Conservation (phyloP, 2,329 filamentous ascomycete genomes). For the Claviceps paspali region DNA sequence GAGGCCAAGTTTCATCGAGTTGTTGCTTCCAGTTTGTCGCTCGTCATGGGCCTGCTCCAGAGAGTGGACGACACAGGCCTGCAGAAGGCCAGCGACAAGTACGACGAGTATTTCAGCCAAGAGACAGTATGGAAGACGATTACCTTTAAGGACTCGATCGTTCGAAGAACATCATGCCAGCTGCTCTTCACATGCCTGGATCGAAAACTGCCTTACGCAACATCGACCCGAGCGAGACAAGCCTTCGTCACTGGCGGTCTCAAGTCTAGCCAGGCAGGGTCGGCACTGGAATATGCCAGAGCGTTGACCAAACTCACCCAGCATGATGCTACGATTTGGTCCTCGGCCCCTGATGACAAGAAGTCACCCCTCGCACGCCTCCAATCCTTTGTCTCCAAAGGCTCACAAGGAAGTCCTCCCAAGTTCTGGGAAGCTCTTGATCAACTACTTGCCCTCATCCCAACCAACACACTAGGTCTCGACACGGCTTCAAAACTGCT, state of each 20-base stretch:
- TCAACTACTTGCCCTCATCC: conserved; percentile 45
- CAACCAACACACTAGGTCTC: conserved; percentile 25
- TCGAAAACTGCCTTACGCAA: conserved; percentile 30
- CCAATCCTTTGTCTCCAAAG: conserved; percentile 60
- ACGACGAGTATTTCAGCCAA: conserved; percentile 51
- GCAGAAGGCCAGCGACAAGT: conserved; percentile 42
- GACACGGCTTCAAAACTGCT: conserved; percentile 47
- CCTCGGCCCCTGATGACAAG: conserved; percentile 31
- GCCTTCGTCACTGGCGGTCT: conserved; percentile 59
- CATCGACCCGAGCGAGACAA: conserved; percentile 36
- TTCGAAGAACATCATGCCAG: conserved; percentile 36
- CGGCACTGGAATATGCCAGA: conserved; percentile 54
- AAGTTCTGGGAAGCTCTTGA: conserved; percentile 60
- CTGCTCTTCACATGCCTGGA: conserved; percentile 35
- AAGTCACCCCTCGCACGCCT: conserved; percentile 42
- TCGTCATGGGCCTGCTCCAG: conserved; percentile 38
- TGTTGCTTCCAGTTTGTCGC: conserved; percentile 35
- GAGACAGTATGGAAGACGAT: conserved; percentile 53
- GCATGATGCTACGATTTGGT: conserved; percentile 58
- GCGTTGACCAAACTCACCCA: conserved; percentile 52
- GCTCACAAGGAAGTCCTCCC: conserved; percentile 61
- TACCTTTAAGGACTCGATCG: conserved; percentile 41
- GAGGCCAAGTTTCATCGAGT: conserved; percentile 76
- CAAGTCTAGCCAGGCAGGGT: conserved; percentile 56
- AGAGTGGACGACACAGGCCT: conserved; percentile 33